These are phyloP conservation scores for Homolaphlyctis polyrhiza DNA, from an alignment of 371 early-diverging fungal genomes.

Conservation along the genomic window DNA sequence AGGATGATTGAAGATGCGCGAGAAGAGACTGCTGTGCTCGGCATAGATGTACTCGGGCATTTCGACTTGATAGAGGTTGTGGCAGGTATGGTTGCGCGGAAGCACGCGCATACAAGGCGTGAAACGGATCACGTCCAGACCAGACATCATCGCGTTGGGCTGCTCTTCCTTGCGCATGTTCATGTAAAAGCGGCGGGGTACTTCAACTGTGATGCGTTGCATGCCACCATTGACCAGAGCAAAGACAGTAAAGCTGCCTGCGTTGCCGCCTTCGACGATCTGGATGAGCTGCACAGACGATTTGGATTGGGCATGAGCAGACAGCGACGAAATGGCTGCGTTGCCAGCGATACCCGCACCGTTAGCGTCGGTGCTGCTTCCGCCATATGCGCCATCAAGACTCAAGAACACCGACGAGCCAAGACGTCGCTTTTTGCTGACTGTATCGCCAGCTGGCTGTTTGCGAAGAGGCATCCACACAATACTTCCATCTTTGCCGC, in stretches of 20 bases:
- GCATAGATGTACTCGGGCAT: slow-evolving; percentile 77
- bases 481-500: too few relatives aligned
- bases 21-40: slow-evolving; percentile 62
- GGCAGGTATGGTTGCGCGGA: slow-evolving; percentile 59
- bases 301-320: neutral
- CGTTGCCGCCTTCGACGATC: slow-evolving; percentile 69
- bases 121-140: neutral
- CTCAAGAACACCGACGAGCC: neutral
- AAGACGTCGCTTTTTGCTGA: neutral
- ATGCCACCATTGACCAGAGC: slow-evolving; percentile 65
- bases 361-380: too few relatives aligned
- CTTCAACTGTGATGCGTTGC: slow-evolving; percentile 61
- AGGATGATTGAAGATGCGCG: slow-evolving; percentile 77
- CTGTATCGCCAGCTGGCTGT: too few relatives aligned
- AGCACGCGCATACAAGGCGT: slow-evolving; percentile 35
- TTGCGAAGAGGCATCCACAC: too few relatives aligned
- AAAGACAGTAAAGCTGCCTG: slow-evolving; percentile 86
- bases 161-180: slow-evolving; percentile 65
- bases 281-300: slow-evolving; percentile 63
- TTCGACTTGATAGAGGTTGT: slow-evolving; percentile 69
- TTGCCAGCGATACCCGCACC: neutral
- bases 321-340: neutral
- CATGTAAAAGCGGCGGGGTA: slow-evolving; percentile 83
- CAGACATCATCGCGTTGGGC: slow-evolving; percentile 11
- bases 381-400: neutral